Evolutionary conservation across 306 rosid genomes (phyloP), one percentile per base, ranked within the genome.

Genomic region (Lathyrus tuberosus): DNA sequence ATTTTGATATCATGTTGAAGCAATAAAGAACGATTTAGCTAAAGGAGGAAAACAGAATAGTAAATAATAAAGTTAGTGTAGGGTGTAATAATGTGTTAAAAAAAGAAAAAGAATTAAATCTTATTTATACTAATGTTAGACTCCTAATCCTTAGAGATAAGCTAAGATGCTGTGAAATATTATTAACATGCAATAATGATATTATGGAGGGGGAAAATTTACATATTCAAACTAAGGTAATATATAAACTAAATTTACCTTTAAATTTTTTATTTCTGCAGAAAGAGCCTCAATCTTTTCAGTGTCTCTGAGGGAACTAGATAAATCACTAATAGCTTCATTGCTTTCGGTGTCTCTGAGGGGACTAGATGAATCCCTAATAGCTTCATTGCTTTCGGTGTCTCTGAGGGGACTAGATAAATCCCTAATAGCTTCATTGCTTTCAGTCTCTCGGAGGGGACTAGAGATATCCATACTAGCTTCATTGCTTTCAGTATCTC

Each of bases 221-320:
- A 56, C 18, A 67, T 47, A 58, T 58, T 58, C 42, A 30, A 35
- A 62, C 6, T 3, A 35, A 61, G 56, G 5, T 30, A 54, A 65
- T 46, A 54, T 16, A 42, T 70, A 63, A 28, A 74, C 38, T 75
- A 37, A 69, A 67, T 43, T 65, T 72, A 88, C 98, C 94, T 88
- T 86, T 76, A 93, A 85, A 73, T 30, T 78, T 76, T 74, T 58
- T 18, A 85, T 71, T 70, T 84, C 96, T 28, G 77, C 79, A 17
- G 75, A 80, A 62, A 86, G 88, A 78, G 65, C 74, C 86, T 73
- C 87, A 49, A 82, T 37, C 20, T 70, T 79, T 75, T 74, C 84
- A 37, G 62, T 35, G 66, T 77, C 89, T 63, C 47, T 17, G 33
- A 65, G 75, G 37, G 84, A 77, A 78, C 84, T 76, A 43, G 81